These are phyloP conservation scores for Penicillium sp. DNA, from an alignment of 2,329 filamentous ascomycete species.

Conservation along the genomic window DNA sequence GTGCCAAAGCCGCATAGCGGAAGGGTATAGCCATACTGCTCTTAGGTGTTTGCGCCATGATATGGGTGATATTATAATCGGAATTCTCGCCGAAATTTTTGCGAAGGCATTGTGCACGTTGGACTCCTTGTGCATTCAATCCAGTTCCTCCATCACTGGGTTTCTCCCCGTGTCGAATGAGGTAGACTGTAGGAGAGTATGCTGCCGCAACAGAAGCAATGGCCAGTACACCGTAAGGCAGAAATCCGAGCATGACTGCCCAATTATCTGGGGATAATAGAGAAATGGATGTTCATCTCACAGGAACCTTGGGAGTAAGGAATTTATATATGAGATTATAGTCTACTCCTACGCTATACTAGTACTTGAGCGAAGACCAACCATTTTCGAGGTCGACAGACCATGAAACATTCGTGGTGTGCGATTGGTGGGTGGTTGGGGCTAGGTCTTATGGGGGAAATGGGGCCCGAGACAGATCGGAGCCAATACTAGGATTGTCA, in stretches of 20 bases:
- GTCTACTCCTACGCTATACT: neutral
- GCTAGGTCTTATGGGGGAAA: neutral
- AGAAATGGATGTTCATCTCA: neutral
- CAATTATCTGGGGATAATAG: neutral
- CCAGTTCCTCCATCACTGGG: conserved; percentile 43
- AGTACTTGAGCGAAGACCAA: neutral
- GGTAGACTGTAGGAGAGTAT: conserved; percentile 47
- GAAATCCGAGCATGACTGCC: neutral
- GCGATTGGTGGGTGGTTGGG: neutral
- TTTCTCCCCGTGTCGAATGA: conserved; percentile 59
- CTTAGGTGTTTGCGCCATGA: conserved; percentile 51
- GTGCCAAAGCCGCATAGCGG: neutral
- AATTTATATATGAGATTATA: neutral
- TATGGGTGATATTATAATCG: conserved; percentile 49
- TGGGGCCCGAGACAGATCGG: neutral
- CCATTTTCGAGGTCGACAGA: neutral
- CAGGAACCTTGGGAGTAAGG: neutral
- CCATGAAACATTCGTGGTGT: neutral
- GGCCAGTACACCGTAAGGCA: conserved; percentile 2
- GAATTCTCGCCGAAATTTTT: conserved; percentile 48
- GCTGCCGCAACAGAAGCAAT: conserved; percentile 11
- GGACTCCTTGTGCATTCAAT: conserved; percentile 44
- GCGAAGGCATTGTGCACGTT: conserved; percentile 53
- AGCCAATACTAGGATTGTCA: neutral
- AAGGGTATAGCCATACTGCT: conserved; percentile 21